Evolutionary conservation across 495 filamentous ascomycete genomes (phyloP), one percentile per base, ranked within the genome.

Genomic region (Xylaria bambusicola): DNA sequence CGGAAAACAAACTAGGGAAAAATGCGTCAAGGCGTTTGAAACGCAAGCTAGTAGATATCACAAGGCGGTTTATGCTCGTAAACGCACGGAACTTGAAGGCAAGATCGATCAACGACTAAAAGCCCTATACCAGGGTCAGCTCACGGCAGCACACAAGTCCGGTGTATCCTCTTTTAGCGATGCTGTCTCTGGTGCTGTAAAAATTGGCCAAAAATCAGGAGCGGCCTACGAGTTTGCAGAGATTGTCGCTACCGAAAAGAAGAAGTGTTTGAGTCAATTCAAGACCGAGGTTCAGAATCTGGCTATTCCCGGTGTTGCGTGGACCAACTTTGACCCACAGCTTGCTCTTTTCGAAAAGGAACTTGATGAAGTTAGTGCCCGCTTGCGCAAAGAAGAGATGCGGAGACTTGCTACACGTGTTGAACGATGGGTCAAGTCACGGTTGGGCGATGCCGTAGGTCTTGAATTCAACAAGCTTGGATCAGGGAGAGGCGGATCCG

Each of bases 381-480:
- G 87, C 15, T 77, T 98, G 61, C 82, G 94, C 50, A 89, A 90
- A 62, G 94, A 98, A 64, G 94, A 98, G 73, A 96, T 98, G 92
- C 83, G 93, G 53, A 87, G 94, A 13, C 79, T 98, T 49, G 94
- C 94, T 1, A 91, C 84, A 17, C 84, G 94, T 13, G 87, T 97
- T 27, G 94, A 98, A 75, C 84, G 93, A 46, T 96, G 91, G 88
- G 94, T 98, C 56, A 86, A 86, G 64, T 89, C 89, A 59, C 86
- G 92, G 20, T 80, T 98, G 8, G 85, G 84, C 27, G 95, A 98
- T 69, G 90, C 89, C 21, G 83, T 98, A 21, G 91, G 93, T 27
- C 75, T 97, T 21, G 93, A 97, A 69, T 97, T 98, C 79, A 97
- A 96, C 69, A 91, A 89, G 52, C 84, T 98, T 26, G 92, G 92